Evolutionary conservation across 306 rosid species (phyloP).

Genomic region (Begonia peltatifolia): DNA sequence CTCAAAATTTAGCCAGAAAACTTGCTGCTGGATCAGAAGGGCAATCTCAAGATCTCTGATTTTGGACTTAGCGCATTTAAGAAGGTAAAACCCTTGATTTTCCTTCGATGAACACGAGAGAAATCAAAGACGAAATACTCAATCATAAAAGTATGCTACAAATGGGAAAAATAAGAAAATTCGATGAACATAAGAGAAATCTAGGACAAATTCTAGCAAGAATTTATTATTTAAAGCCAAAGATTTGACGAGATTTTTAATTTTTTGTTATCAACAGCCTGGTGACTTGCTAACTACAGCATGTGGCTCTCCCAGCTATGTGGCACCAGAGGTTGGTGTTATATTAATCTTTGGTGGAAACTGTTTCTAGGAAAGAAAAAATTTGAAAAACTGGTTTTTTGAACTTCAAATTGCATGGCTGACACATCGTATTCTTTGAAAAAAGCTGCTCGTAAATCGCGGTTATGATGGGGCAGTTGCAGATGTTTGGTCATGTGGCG

Average conservation of each 20-base stretch:
- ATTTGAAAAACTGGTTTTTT: neutral
- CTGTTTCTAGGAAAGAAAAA: neutral
- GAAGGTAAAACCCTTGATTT: slow-evolving; percentile 32
- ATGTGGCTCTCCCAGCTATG: slow-evolving; percentile 82
- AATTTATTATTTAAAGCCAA: too few relatives aligned
- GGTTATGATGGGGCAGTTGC: slow-evolving; percentile 71
- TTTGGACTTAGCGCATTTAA: slow-evolving; percentile 63
- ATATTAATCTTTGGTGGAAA: neutral
- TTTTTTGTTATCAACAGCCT: slow-evolving; percentile 21
- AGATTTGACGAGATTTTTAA: too few relatives aligned
- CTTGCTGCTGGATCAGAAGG: slow-evolving; percentile 53
- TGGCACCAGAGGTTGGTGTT: slow-evolving; percentile 69
- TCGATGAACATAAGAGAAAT: neutral
- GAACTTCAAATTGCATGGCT: neutral
- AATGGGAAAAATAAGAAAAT: neutral
- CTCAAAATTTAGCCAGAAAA: slow-evolving; percentile 47
- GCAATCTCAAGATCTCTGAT: slow-evolving; percentile 60
- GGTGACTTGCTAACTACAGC: slow-evolving; percentile 39
- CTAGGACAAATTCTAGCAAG: too few relatives aligned
- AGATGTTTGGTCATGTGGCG: slow-evolving; percentile 91
- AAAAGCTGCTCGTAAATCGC: slow-evolving; percentile 38
- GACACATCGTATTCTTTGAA: neutral
- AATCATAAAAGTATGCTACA: neutral
- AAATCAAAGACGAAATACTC: too few relatives aligned
- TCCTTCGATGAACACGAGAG: neutral